Conservation (phyloP, 768 basidiomycete genomes). For the Boletus barrowsii region DNA sequence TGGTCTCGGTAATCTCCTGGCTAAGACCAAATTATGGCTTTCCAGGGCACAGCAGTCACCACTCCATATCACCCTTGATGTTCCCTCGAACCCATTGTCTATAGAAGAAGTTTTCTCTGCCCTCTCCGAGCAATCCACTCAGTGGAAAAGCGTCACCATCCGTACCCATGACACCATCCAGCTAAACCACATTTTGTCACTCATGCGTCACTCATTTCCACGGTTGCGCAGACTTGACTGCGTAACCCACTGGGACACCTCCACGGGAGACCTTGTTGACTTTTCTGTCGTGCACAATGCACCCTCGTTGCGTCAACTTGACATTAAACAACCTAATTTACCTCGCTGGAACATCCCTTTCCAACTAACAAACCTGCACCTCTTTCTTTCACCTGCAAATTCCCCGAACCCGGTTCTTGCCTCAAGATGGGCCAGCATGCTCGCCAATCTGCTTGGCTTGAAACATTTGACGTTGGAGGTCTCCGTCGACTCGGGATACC, state of each 20-base stretch:
- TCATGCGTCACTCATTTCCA: constrained; percentile 36
- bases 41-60: constrained; percentile 41
- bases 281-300: constrained; percentile 34
- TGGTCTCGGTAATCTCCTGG: constrained; percentile 40
- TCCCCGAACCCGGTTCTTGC: constrained; percentile 19
- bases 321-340: constrained; percentile 34
- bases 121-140: constrained; percentile 36
- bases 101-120: constrained; percentile 38
- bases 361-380: constrained; percentile 34
- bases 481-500: constrained; percentile 25
- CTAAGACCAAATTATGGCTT: constrained; percentile 50
- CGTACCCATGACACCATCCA: constrained; percentile 36
- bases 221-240: constrained; percentile 36
- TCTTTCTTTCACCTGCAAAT: constrained; percentile 29
- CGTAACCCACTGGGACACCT: constrained; percentile 29
- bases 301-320: constrained; percentile 34
- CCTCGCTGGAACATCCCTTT: constrained; percentile 35
- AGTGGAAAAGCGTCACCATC: constrained; percentile 46
- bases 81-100: constrained; percentile 29
- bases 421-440: constrained; percentile 28
- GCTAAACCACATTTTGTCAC: constrained; percentile 38
- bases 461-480: constrained; percentile 40
- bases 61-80: constrained; percentile 45
- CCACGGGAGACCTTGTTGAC: constrained; percentile 19
- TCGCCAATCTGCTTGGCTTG: constrained; percentile 42